These are phyloP conservation scores for Calonectria montana DNA, from an alignment of 2,329 filamentous ascomycete species.

Conservation along the genomic window DNA sequence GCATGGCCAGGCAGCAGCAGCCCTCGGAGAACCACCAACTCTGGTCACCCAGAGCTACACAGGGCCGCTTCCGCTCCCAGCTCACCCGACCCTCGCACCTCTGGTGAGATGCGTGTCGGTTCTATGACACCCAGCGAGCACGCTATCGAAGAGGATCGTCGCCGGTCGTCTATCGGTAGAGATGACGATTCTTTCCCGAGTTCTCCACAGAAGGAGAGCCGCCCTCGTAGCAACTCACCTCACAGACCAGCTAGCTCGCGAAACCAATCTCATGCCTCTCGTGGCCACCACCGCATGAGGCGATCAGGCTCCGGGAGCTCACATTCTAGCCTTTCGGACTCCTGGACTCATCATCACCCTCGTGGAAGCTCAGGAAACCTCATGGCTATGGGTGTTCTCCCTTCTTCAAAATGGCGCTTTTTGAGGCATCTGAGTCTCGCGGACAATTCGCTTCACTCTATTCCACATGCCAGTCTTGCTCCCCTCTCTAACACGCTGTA, in stretches of 20 bases:
- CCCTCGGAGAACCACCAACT: conserved; percentile 68
- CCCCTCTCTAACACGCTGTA: conserved; percentile 90
- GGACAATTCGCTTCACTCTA: conserved; percentile 88
- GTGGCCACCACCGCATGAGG: conserved; percentile 79
- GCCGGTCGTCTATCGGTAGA: conserved; percentile 56
- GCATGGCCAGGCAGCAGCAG: conserved; percentile 71
- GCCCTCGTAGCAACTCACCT: conserved; percentile 84
- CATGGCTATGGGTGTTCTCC: conserved; percentile 76
- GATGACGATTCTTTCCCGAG: conserved; percentile 60
- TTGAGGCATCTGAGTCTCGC: conserved; percentile 90
- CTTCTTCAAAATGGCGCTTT: conserved; percentile 93
- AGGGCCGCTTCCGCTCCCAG: conserved; percentile 77
- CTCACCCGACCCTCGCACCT: conserved; percentile 64
- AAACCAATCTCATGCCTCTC: conserved; percentile 74
- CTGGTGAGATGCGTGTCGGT: conserved; percentile 65
- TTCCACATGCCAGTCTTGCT: conserved; percentile 79
- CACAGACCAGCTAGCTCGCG: conserved; percentile 80
- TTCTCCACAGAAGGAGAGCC: conserved; percentile 56
- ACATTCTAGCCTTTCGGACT: conserved; percentile 79
- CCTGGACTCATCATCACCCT: conserved; percentile 66
- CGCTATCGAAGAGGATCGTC: conserved; percentile 55
- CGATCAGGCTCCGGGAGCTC: conserved; percentile 94
- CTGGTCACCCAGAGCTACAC: conserved; percentile 72
- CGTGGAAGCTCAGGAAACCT: conserved; percentile 84
- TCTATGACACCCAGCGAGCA: conserved; percentile 68